These are phyloP conservation scores for Saccharomyces kudriavzevii DNA, from an alignment of 805 yeast genomes.

Conservation along the genomic window DNA sequence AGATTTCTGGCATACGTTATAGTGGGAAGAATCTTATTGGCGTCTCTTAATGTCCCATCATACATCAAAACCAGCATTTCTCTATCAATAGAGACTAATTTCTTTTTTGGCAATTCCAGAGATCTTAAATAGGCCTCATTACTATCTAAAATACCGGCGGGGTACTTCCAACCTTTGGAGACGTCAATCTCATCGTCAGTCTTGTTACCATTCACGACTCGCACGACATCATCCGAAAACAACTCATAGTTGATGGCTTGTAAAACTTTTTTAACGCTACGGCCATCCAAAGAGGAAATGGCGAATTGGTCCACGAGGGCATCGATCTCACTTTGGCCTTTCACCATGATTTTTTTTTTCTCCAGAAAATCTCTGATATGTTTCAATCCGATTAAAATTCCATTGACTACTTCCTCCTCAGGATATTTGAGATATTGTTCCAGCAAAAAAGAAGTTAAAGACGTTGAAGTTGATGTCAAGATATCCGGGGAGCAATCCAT, in stretches of 20 bases:
- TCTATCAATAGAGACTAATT: slow-evolving; percentile 18
- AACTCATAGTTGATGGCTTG: slow-evolving; percentile 21
- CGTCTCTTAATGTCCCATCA: slow-evolving; percentile 25
- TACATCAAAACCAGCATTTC: slow-evolving; percentile 19
- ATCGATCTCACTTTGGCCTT: slow-evolving; percentile 11
- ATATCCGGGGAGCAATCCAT: slow-evolving; percentile 15
- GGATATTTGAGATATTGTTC: slow-evolving; percentile 15
- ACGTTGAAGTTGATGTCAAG: slow-evolving; percentile 16
- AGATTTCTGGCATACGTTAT: slow-evolving; percentile 19
- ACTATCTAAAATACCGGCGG: slow-evolving; percentile 21
- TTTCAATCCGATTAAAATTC: slow-evolving; percentile 10
- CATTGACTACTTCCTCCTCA: slow-evolving; percentile 8
- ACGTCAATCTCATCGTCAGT: slow-evolving; percentile 22
- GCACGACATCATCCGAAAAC: slow-evolving; percentile 23
- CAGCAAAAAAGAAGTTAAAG: slow-evolving; percentile 12
- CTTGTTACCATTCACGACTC: slow-evolving; percentile 23
- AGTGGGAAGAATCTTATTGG: slow-evolving; percentile 22
- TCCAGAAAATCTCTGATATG: slow-evolving; percentile 10
- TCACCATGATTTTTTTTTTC: slow-evolving; percentile 10
- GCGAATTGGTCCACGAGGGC: slow-evolving; percentile 13
- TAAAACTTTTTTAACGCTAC: slow-evolving; percentile 14
- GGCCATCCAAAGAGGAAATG: slow-evolving; percentile 9
- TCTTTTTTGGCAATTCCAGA: slow-evolving; percentile 17
- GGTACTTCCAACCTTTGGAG: slow-evolving; percentile 28
- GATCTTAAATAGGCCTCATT: slow-evolving; percentile 27